Conservation (phyloP, 2,329 filamentous ascomycete species). For the Fusarium keratoplasticum region DNA sequence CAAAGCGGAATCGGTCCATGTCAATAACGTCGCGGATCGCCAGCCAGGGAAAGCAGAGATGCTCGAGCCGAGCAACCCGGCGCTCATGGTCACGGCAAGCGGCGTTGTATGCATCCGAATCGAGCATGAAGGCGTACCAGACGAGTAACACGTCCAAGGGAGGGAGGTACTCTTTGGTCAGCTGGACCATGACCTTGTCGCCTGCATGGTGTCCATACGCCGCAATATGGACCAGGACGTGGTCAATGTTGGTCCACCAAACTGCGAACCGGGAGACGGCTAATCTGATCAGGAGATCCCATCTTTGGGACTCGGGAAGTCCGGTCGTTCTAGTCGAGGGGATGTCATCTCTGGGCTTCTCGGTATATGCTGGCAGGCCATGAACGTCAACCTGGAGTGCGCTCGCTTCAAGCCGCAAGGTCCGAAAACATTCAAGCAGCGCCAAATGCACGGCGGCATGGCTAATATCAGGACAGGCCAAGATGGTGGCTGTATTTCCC, state of each 20-base stretch:
- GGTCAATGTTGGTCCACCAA: slow-evolving; percentile 28
- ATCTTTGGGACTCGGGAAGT: slow-evolving; percentile 19
- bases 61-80: slow-evolving; percentile 1
- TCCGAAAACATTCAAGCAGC: slow-evolving; percentile 26
- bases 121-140: slow-evolving; percentile 26
- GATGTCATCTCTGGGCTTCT: not conserved
- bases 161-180: slow-evolving; percentile 22
- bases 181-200: slow-evolving; percentile 15
- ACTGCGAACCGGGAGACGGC: slow-evolving; percentile 20
- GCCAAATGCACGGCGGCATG: slow-evolving; percentile 29
- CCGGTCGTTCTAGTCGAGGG: not conserved
- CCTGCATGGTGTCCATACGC: slow-evolving; percentile 25
- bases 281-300: slow-evolving; percentile 26
- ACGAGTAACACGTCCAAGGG: slow-evolving; percentile 25
- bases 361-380: slow-evolving; percentile 12
- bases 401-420: slow-evolving; percentile 7
- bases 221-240: slow-evolving; percentile 15
- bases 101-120: slow-evolving; percentile 2
- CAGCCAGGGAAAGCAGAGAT: slow-evolving; percentile 30
- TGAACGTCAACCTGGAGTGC: slow-evolving; percentile 9
- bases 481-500: not conserved
- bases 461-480: slow-evolving; percentile 16
- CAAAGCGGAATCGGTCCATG: slow-evolving; percentile 20
- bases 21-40: slow-evolving; percentile 27
- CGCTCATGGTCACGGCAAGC: slow-evolving; percentile 8